Conservation (phyloP, 208 protist species). For the Trypanosomatidae sp. region DNA sequence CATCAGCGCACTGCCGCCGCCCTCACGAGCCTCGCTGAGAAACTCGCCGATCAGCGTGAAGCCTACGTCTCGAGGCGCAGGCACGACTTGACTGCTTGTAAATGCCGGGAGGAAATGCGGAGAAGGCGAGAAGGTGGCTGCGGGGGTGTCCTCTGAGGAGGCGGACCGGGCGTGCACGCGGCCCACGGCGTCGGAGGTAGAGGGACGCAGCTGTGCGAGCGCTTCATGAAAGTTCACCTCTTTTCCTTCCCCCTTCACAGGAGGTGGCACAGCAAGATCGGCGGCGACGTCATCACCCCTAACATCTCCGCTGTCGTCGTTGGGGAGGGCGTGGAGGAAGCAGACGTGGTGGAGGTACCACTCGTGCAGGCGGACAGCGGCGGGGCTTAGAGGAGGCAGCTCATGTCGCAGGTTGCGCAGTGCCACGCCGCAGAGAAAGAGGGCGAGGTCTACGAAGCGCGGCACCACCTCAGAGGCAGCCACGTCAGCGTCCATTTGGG, state of each 20-base stretch:
- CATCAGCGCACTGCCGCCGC: too few species aligned
- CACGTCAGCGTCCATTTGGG: constrained; percentile 24
- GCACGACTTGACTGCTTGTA: too few species aligned
- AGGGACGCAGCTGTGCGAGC: not conserved
- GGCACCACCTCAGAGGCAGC: constrained; percentile 31
- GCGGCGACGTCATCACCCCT: not conserved
- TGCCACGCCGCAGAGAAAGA: constrained; percentile 53
- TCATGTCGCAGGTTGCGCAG: constrained; percentile 24
- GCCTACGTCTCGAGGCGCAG: too few species aligned
- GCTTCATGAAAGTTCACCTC: constrained; percentile 26
- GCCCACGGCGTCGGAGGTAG: not conserved
- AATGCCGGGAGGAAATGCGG: too few species aligned
- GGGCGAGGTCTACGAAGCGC: constrained; percentile 48
- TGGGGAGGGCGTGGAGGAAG: constrained; percentile 33
- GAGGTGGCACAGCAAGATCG: not conserved
- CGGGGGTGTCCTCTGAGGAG: too few species aligned
- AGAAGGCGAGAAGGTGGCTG: too few species aligned
- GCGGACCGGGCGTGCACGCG: too few species aligned
- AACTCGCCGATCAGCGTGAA: too few species aligned
- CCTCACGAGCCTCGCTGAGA: too few species aligned
- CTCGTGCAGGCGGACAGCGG: constrained; percentile 20
- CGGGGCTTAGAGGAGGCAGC: constrained; percentile 8
- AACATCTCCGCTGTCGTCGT: constrained; percentile 13
- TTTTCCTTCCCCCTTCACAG: not conserved
- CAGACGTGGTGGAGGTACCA: constrained; percentile 59